These are phyloP conservation scores for Moricandia arvensis DNA, from an alignment of 345 rosid genomes.

Conservation along the genomic window DNA sequence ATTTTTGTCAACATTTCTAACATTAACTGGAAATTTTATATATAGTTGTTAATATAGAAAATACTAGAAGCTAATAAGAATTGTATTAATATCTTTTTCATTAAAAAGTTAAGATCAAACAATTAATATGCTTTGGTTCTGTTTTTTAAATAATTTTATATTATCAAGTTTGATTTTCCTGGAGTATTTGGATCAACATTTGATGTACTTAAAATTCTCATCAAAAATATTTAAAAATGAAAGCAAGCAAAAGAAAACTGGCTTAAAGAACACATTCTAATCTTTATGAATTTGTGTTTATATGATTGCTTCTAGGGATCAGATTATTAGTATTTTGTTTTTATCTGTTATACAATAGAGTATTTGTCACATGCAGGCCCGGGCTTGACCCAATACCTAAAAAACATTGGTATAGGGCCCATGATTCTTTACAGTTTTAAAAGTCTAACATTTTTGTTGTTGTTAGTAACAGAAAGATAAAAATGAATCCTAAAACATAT, in stretches of 20 bases:
- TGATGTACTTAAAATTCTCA: background rate
- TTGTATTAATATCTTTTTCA: background rate
- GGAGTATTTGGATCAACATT: background rate
- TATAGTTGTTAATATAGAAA: background rate
- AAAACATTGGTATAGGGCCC: no score
- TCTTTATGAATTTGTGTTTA: background rate
- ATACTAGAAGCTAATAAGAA: background rate
- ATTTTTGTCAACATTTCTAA: background rate
- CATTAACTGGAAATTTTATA: background rate
- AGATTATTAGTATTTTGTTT: conserved; percentile 22
- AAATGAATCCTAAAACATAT: no score
- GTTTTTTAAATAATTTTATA: background rate
- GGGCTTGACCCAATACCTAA: no score
- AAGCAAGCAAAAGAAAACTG: background rate
- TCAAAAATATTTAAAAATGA: background rate
- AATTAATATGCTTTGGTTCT: background rate
- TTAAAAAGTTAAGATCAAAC: background rate
- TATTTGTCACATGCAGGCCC: no score
- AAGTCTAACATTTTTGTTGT: no score
- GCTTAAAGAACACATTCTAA: background rate
- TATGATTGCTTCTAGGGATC: background rate
- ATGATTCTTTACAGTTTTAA: no score
- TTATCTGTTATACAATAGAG: conserved; percentile 8
- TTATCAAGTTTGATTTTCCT: background rate
- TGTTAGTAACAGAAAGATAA: no score